Base-by-base conservation (phyloP, 768 basidiomycete genomes). In the Paxillus rubicundulus region DNA sequence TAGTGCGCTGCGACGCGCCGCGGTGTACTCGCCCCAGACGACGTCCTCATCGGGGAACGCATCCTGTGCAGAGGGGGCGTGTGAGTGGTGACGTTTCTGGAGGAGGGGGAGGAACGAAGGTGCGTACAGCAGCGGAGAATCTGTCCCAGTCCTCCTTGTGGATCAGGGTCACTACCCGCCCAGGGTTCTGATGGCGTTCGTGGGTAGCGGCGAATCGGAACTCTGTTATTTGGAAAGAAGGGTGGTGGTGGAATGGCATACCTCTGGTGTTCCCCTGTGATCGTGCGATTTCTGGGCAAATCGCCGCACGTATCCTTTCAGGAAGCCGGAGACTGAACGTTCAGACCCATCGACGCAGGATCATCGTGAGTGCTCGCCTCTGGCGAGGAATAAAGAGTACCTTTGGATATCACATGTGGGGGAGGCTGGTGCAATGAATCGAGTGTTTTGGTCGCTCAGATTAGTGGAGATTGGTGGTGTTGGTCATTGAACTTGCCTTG, bases 271-370 rank as follows among this genome's bases (percentile, higher is more conserved):
- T 17, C 94, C 94, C 10, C 94, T 80, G 69, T 98, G 94, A 64
- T 98, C 94, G 65, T 92, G 89, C 50, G 92, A 95, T 64, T 82
- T 81, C 70, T 96, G 92, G 0, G 93, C 91, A 61, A 97, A 97
- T 24, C 94, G 76, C 2, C 93, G 81, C 0, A 95, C 89, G 54
- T 92, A 93, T 32, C 90, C 90, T 71, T 93, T 96, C 58, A 97
- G 73, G 62, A 86, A 97, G 9, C 94, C 94, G 0, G 89, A 77
- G 0, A 77, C 89, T 87, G 51, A 32, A 8, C n/a, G 24, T n/a
- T 30, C 18, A 42, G 38, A 34, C 21, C 30, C 42, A 24, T 6
- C 24, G 6, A 24, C 24, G 24, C 24, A 24, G 24, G 47, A 34
- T 50, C 9, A 48, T 13, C 14, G 17, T 20, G 33, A 20, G 9